phyloP scores from a whole-genome alignment of 345 rosid species.

The Gynandropsis gynandra region DNA sequence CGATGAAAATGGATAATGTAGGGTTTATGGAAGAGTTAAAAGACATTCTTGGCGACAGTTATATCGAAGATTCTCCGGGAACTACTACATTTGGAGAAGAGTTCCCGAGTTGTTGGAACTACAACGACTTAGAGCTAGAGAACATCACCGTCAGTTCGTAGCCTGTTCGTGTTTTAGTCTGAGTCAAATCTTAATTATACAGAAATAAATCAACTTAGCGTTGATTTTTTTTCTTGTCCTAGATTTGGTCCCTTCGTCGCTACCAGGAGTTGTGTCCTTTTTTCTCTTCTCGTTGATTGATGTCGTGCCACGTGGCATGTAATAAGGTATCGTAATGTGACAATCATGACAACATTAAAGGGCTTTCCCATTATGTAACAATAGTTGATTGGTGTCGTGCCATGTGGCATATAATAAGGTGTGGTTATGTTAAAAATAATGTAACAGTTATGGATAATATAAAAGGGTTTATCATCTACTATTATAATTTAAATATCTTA shows the following conservation, averaged over 20 bases:
- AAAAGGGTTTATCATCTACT: not conserved
- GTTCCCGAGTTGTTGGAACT: conserved; percentile 18
- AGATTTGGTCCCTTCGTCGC: too few species aligned
- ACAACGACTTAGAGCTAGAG: conserved; percentile 11
- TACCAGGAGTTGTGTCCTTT: not conserved
- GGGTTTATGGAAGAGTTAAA: conserved; percentile 25
- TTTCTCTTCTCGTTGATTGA: not conserved
- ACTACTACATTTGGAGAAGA: conserved; percentile 11
- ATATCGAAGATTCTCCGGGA: conserved; percentile 11
- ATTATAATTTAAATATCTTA: not conserved
- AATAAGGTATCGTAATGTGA: not conserved
- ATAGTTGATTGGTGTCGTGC: not conserved
- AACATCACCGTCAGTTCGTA: conserved; percentile 2
- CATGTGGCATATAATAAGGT: not conserved
- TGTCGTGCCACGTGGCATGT: not conserved
- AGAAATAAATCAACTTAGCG: conserved; percentile 18
- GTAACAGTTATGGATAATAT: not conserved
- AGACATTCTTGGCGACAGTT: not conserved
- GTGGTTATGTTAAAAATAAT: not conserved
- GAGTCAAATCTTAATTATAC: not conserved
- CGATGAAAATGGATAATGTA: conserved; percentile 12
- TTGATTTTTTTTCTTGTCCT: conserved; percentile 11
- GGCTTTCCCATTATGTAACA: too few species aligned
- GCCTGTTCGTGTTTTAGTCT: conserved; percentile 18
- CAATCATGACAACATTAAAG: too few species aligned